Percentiles rank a stretch among this genome's conserved stretches.
phyloP scores from a whole-genome alignment of 768 basidiomycete genomes.

The Lactarius deliciosus region DNA sequence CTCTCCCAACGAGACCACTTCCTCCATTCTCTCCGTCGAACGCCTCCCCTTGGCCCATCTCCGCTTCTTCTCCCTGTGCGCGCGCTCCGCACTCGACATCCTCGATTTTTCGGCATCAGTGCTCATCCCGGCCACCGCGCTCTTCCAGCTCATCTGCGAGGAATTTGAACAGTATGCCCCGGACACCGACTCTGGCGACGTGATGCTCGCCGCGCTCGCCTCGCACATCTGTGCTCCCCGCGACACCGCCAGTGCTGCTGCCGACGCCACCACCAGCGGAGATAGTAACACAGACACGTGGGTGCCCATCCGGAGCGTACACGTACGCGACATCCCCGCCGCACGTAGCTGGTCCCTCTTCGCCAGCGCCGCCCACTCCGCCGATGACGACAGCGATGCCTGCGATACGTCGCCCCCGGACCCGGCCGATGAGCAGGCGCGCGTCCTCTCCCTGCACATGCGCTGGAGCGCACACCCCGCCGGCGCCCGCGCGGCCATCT shows the following conservation, averaged over 20 bases:
- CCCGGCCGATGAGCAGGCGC: slow-evolving; percentile 21
- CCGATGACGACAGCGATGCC: neutral
- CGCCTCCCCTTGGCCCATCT: slow-evolving; percentile 18
- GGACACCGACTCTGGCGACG: slow-evolving; percentile 18
- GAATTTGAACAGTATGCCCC: slow-evolving; percentile 19
- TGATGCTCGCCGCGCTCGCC: slow-evolving; percentile 26
- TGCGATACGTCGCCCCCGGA: slow-evolving; percentile 11
- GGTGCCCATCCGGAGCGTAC: slow-evolving; percentile 15
- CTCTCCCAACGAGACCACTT: slow-evolving; percentile 10
- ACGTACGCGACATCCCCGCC: slow-evolving; percentile 24
- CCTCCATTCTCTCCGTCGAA: slow-evolving; percentile 14
- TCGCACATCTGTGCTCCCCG: slow-evolving; percentile 20
- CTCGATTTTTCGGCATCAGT: slow-evolving; percentile 19
- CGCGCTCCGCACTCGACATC: slow-evolving; percentile 26
- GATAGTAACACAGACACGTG: slow-evolving; percentile 4
- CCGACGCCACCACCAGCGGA: neutral
- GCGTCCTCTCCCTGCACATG: slow-evolving; percentile 22
- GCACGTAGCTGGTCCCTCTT: slow-evolving; percentile 26
- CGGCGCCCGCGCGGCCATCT: slow-evolving; percentile 15
- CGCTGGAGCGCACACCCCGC: slow-evolving; percentile 20
- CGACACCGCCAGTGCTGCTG: neutral
- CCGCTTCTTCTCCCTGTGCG: slow-evolving; percentile 23
- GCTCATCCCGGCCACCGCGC: slow-evolving; percentile 19
- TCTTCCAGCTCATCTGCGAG: slow-evolving; percentile 27
- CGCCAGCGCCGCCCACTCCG: slow-evolving; percentile 14